Percentiles rank a stretch among this genome's conserved stretches.
These are phyloP conservation scores for Globisporangium takayamanum DNA, from an alignment of 352 stramenopile species.

Conservation along the genomic window DNA sequence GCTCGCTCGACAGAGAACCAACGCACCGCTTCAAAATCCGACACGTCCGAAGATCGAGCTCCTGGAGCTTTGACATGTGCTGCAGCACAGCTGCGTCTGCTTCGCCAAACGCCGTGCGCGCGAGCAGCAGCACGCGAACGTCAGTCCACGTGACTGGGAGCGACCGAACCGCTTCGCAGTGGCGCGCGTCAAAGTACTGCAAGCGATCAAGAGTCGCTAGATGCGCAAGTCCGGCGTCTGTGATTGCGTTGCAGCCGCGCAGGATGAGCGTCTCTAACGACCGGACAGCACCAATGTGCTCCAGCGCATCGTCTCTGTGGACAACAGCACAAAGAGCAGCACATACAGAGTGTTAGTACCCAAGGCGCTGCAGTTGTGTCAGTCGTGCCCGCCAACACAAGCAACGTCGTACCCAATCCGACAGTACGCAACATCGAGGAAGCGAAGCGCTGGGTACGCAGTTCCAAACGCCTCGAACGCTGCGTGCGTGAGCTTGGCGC, in stretches of 20 bases:
- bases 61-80: constrained; percentile 36
- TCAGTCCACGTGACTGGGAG: constrained; percentile 46
- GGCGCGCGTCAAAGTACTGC: constrained; percentile 62
- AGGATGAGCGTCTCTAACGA: constrained; percentile 37
- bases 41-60: constrained; percentile 65
- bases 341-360: not conserved
- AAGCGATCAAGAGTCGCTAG: constrained; percentile 28
- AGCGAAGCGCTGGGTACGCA: constrained; percentile 29
- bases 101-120: constrained; percentile 56
- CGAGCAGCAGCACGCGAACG: constrained; percentile 50
- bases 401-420: constrained; percentile 26
- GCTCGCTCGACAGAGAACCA: not conserved
- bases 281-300: constrained; percentile 25
- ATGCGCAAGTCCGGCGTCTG: constrained; percentile 23
- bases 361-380: not conserved
- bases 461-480: constrained; percentile 35
- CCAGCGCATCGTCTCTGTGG: constrained; percentile 24
- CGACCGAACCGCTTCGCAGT: constrained; percentile 51
- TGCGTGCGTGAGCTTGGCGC: constrained; percentile 40
- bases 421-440: constrained; percentile 55
- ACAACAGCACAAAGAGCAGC: not conserved
- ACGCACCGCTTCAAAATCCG: constrained; percentile 62
- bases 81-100: constrained; percentile 51
- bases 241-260: constrained; percentile 34
- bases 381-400: not conserved